Evolutionary conservation across 306 rosid genomes (phyloP).

Genomic region (Cucumis sativus): DNA sequence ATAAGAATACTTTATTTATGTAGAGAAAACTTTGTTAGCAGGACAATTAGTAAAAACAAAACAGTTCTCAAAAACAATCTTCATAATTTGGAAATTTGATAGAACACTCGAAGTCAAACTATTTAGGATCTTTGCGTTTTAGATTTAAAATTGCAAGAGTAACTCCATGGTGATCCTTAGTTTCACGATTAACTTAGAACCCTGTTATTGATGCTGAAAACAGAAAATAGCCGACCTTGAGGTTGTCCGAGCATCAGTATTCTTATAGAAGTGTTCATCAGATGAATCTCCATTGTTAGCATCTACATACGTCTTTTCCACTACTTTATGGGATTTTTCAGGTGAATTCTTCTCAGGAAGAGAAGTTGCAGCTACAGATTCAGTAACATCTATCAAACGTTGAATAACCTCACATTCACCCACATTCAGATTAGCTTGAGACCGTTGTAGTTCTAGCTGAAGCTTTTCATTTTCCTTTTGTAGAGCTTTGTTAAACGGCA

Average conservation of each 20-base stretch:
- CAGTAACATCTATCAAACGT: slow-evolving; percentile 78
- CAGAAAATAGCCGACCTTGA: slow-evolving; percentile 37
- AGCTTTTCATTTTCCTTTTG: slow-evolving; percentile 88
- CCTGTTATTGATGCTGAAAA: neutral
- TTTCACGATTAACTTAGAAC: neutral
- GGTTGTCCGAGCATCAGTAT: slow-evolving; percentile 25
- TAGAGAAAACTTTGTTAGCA: neutral
- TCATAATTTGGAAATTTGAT: neutral
- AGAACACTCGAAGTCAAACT: neutral
- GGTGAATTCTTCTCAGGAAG: slow-evolving; percentile 41
- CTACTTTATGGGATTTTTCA: slow-evolving; percentile 46
- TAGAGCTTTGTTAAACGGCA: slow-evolving; percentile 69
- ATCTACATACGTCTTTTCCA: slow-evolving; percentile 36
- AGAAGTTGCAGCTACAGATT: slow-evolving; percentile 47
- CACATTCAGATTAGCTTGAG: slow-evolving; percentile 72
- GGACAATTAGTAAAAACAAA: neutral
- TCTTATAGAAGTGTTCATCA: slow-evolving; percentile 38
- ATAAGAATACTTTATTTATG: neutral
- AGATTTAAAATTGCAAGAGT: neutral
- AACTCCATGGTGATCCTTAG: neutral
- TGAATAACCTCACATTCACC: slow-evolving; percentile 90
- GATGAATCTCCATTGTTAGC: slow-evolving; percentile 32
- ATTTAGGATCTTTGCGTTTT: neutral
- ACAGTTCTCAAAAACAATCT: neutral
- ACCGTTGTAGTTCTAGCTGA: slow-evolving; percentile 73